phyloP scores from a whole-genome alignment of 169 alveolate species.

The Perkinsus olseni region DNA sequence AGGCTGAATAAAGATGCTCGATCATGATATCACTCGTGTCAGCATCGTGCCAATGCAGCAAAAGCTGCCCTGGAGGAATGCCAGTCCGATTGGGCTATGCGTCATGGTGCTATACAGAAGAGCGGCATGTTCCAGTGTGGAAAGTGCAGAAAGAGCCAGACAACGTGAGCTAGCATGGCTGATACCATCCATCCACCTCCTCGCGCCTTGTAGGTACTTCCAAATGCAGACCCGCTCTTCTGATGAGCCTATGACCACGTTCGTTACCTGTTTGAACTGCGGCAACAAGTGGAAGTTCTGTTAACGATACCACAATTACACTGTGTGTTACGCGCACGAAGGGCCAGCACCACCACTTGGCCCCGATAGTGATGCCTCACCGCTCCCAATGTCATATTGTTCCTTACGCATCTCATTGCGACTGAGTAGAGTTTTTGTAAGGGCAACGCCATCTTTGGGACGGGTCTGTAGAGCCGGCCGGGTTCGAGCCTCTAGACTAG shows the following conservation, averaged over 20 bases:
- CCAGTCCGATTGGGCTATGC: conserved; percentile 89
- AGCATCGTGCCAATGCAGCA: conserved; percentile 47
- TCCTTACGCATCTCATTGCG: not conserved
- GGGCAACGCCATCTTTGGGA: not conserved
- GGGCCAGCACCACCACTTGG: too few species aligned
- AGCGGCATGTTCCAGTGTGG: conserved; percentile 88
- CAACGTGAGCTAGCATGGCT: conserved; percentile 35
- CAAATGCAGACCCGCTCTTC: conserved; percentile 94
- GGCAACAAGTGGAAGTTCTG: conserved; percentile 84
- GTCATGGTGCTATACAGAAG: conserved; percentile 45
- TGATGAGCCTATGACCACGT: conserved; percentile 98
- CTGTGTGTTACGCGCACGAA: too few species aligned
- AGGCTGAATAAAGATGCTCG: conserved; percentile 42
- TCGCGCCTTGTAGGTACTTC: conserved; percentile 26
- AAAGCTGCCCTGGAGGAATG: conserved; percentile 66
- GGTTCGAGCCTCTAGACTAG: too few species aligned
- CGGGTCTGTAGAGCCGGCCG: not conserved
- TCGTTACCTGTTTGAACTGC: conserved; percentile 88
- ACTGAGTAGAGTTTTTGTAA: not conserved
- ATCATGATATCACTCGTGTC: not conserved
- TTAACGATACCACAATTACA: not conserved
- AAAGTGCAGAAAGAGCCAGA: conserved; percentile 78
- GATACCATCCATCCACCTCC: not conserved
- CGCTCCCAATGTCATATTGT: not conserved
- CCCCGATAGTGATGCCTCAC: not conserved